Percentiles rank a stretch among this genome's conserved stretches.
Evolutionary conservation across 2,329 filamentous ascomycete genomes (phyloP).

Genomic region (Fusarium napiforme): DNA sequence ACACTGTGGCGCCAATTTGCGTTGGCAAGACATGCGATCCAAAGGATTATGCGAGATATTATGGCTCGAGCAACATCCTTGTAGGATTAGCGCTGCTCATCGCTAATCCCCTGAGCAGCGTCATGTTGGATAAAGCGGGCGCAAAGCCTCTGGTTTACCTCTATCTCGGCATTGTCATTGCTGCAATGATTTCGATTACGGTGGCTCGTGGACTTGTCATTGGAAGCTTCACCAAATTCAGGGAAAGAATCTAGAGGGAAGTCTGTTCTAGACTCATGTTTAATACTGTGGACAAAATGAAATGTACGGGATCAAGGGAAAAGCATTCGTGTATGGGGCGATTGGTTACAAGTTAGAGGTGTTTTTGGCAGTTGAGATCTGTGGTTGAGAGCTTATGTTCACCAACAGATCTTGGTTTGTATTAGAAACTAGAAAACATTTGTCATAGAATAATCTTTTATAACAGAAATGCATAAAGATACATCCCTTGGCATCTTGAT

Average conservation of each 20-base stretch:
- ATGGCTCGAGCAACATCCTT: constrained; percentile 56
- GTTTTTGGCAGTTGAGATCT: neutral
- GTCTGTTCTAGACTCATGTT: neutral
- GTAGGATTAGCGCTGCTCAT: constrained; percentile 56
- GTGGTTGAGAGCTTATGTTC: neutral
- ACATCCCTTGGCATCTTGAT: no score
- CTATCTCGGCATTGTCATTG: constrained; percentile 53
- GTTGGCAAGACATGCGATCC: constrained; percentile 56
- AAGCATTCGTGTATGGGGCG: neutral
- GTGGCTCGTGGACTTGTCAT: constrained; percentile 33
- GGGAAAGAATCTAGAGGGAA: constrained; percentile 6
- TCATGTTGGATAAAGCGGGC: constrained; percentile 56
- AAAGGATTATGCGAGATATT: constrained; percentile 57
- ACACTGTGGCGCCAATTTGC: constrained; percentile 54
- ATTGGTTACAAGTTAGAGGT: neutral
- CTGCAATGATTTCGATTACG: constrained; percentile 43
- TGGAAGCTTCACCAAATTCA: constrained; percentile 3
- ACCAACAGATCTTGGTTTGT: neutral
- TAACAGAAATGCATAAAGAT: neutral
- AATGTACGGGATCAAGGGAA: rapidly evolving
- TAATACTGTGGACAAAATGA: neutral
- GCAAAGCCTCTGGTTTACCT: constrained; percentile 56
- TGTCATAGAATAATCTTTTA: rapidly evolving
- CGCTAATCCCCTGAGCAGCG: constrained; percentile 56
- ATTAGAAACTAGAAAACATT: neutral